Evolutionary conservation across 1,284 basidiomycete genomes (phyloP).

Genomic region (Earliella scabrosa): DNA sequence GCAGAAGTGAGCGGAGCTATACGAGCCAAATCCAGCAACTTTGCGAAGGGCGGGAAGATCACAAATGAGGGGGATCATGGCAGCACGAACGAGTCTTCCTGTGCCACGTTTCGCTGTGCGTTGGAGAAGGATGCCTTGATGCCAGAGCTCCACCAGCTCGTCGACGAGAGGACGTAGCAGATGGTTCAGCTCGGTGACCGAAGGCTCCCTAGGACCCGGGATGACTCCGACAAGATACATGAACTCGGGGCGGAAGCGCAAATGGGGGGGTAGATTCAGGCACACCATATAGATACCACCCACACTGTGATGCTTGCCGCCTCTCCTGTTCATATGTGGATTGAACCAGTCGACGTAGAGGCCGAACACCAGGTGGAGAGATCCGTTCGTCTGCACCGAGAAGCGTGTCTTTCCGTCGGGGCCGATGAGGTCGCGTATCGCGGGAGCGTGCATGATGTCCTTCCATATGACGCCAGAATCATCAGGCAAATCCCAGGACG

Average conservation of each 20-base stretch:
- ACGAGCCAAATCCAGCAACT: slow-evolving; percentile 12
- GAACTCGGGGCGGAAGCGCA: slow-evolving; percentile 29
- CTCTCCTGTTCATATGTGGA: slow-evolving; percentile 31
- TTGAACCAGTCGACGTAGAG: slow-evolving; percentile 36
- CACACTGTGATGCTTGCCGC: slow-evolving; percentile 26
- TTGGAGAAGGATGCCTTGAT: slow-evolving; percentile 13
- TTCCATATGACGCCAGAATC: not conserved
- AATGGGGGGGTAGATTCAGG: slow-evolving; percentile 27
- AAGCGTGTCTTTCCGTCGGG: slow-evolving; percentile 11
- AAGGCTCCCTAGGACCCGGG: slow-evolving; percentile 17
- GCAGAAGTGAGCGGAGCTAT: slow-evolving; percentile 18
- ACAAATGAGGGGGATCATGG: no score
- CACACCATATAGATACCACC: no score
- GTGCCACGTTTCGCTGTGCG: not conserved
- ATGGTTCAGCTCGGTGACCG: slow-evolving; percentile 25
- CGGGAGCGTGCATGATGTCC: slow-evolving; percentile 5
- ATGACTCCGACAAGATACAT: slow-evolving; percentile 31
- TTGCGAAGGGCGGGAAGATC: slow-evolving; percentile 14
- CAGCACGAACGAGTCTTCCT: slow-evolving; percentile 17
- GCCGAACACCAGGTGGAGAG: slow-evolving; percentile 29
- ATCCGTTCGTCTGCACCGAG: no score
- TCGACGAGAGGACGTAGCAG: slow-evolving; percentile 27
- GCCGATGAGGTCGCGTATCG: not conserved
- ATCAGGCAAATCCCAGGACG: not conserved
- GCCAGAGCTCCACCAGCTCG: slow-evolving; percentile 24